These are phyloP conservation scores for Gigaspora rosea DNA, from an alignment of 192 early-diverging fungal species.

Conservation along the genomic window DNA sequence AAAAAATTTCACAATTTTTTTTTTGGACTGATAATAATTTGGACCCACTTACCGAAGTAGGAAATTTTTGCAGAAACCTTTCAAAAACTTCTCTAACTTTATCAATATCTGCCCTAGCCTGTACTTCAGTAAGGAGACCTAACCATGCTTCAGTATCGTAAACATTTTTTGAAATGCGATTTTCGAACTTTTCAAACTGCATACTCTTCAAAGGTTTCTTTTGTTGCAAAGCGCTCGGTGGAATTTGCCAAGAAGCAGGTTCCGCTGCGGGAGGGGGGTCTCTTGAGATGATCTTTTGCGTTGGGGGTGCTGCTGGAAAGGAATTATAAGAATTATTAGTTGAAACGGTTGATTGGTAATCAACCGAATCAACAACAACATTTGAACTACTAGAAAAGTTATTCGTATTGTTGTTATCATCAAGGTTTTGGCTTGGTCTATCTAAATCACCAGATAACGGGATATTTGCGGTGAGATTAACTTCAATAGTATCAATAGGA, in stretches of 20 bases:
- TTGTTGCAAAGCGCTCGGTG: conserved; percentile 38
- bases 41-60: conserved; percentile 69
- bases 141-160: conserved; percentile 73
- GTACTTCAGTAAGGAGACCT: conserved; percentile 61
- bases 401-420: no score
- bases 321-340: no score
- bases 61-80: conserved; percentile 73
- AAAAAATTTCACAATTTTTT: no score
- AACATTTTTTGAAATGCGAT: conserved; percentile 51
- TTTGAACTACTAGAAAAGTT: no score
- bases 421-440: no score
- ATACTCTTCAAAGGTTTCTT: conserved; percentile 23
- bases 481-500: no score
- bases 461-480: no score
- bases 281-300: background rate
- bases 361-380: no score
- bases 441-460: no score
- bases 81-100: conserved; percentile 68
- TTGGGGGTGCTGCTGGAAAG: background rate
- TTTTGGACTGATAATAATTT: no score
- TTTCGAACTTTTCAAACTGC: conserved; percentile 56
- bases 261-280: conserved; percentile 27
- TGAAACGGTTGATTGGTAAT: no score
- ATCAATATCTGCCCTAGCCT: conserved; percentile 55
- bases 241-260: conserved; percentile 53